Conservation (phyloP, 345 rosid genomes). For the Corchorus olitorius region DNA sequence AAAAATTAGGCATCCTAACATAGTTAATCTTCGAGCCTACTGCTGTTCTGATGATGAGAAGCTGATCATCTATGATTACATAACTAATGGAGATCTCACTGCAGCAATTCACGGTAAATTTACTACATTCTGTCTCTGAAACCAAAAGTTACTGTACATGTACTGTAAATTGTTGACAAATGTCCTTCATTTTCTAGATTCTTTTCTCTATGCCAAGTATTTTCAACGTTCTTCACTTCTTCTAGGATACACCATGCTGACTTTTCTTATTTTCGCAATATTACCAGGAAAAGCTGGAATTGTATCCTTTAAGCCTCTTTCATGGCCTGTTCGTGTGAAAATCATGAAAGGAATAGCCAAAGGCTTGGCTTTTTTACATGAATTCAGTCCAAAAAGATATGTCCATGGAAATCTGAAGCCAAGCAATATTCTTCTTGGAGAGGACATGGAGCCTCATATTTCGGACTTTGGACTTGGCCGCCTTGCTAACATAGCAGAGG, state of each 20-base stretch:
- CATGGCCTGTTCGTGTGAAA: constrained; percentile 66
- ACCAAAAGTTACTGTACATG: neutral
- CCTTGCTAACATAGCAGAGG: constrained; percentile 60
- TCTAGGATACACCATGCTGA: neutral
- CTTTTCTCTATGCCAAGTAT: neutral
- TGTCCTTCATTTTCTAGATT: neutral
- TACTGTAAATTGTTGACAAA: neutral
- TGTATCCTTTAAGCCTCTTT: constrained; percentile 51
- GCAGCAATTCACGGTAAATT: constrained; percentile 76
- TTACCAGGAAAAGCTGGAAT: constrained; percentile 65
- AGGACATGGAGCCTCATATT: constrained; percentile 67
- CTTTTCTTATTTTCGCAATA: neutral
- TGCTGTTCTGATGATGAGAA: constrained; percentile 93
- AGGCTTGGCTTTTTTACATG: constrained; percentile 77
- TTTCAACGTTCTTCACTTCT: neutral
- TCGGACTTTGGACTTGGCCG: constrained; percentile 82
- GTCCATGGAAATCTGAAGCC: constrained; percentile 88
- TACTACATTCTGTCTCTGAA: neutral
- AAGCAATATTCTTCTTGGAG: constrained; percentile 76
- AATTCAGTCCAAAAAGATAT: constrained; percentile 70
- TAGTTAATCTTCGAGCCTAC: constrained; percentile 80
- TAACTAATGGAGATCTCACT: constrained; percentile 73
- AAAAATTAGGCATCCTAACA: constrained; percentile 78
- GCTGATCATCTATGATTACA: constrained; percentile 77
- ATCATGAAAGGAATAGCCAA: constrained; percentile 78